Evolutionary conservation across 257 asterid genomes (phyloP).

Genomic region (Lycium ferocissimum): DNA sequence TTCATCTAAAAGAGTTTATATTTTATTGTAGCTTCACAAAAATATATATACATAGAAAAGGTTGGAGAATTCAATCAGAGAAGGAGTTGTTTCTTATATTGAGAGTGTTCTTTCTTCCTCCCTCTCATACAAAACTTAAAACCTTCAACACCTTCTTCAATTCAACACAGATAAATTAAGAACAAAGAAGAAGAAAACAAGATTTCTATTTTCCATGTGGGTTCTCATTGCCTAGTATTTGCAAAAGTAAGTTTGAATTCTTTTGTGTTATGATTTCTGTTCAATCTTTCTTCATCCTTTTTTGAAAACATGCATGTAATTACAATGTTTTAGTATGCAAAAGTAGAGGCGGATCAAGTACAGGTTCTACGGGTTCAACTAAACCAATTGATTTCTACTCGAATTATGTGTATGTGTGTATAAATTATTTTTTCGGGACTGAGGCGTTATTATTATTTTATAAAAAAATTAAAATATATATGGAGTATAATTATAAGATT

Average conservation of each 20-base stretch:
- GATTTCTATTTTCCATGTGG: conserved; percentile 6
- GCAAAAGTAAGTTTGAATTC: background rate
- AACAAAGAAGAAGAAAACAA: background rate
- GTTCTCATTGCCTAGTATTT: conserved; percentile 5
- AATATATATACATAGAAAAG: background rate
- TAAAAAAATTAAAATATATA: too few relatives aligned
- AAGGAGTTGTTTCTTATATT: background rate
- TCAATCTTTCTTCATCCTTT: background rate
- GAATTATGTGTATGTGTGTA: background rate
- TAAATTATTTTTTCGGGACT: too few relatives aligned
- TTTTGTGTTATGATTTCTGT: background rate
- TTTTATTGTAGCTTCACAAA: conserved; percentile 10
- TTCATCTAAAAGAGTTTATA: background rate
- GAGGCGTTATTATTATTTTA: too few relatives aligned
- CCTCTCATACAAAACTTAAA: background rate
- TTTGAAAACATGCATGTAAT: background rate
- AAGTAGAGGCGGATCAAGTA: background rate
- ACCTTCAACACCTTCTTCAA: background rate
- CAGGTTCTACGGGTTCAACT: background rate
- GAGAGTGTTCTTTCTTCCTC: background rate
- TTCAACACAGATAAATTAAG: background rate
- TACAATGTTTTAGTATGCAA: background rate
- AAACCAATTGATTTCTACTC: background rate
- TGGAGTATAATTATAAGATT: too few relatives aligned
- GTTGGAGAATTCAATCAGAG: conserved; percentile 5